A percentile compares a stretch with the other conserved stretches of the same genome.
Evolutionary conservation across 305 asterid genomes (phyloP).

Genomic region (Andrographis paniculata): DNA sequence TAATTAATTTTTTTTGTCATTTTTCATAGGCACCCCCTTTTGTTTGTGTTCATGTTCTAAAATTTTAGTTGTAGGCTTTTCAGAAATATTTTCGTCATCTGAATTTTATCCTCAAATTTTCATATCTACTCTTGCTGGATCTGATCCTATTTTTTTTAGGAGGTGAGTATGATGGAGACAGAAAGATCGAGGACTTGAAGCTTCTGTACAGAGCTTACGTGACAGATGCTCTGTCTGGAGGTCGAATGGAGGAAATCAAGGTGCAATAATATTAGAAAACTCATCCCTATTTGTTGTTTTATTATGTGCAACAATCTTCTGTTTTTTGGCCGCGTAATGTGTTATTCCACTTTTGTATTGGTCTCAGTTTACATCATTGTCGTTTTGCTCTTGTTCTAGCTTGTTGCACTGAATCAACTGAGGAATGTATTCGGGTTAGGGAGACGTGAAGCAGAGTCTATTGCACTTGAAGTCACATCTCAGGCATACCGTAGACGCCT

Average conservation of each 20-base stretch:
- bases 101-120: conserved; percentile 12
- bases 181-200: conserved; percentile 76
- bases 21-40: conserved; percentile 9
- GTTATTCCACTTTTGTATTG: conserved; percentile 1
- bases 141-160: conserved; percentile 31
- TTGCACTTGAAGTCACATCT: conserved; percentile 69
- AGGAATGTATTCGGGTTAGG: conserved; percentile 93
- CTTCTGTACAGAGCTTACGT: conserved; percentile 69
- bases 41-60: conserved; percentile 15
- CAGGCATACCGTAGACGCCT: conserved; percentile 83
- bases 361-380: conserved; percentile 10
- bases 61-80: conserved; percentile 7
- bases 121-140: conserved; percentile 14
- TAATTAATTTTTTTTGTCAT: conserved; percentile 12
- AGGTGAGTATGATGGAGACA: conserved; percentile 75
- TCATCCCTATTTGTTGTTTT: background rate
- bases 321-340: too few relatives aligned
- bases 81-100: conserved; percentile 7
- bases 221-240: conserved; percentile 68
- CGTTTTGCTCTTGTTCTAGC: conserved; percentile 41
- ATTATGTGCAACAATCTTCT: background rate
- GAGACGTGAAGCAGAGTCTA: conserved; percentile 78
- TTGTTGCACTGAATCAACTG: conserved; percentile 72
- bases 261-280: conserved; percentile 24
- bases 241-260: conserved; percentile 84